Evolutionary conservation across 1,139 yeast species (phyloP).

Genomic region (Starmera stellimalicola): DNA sequence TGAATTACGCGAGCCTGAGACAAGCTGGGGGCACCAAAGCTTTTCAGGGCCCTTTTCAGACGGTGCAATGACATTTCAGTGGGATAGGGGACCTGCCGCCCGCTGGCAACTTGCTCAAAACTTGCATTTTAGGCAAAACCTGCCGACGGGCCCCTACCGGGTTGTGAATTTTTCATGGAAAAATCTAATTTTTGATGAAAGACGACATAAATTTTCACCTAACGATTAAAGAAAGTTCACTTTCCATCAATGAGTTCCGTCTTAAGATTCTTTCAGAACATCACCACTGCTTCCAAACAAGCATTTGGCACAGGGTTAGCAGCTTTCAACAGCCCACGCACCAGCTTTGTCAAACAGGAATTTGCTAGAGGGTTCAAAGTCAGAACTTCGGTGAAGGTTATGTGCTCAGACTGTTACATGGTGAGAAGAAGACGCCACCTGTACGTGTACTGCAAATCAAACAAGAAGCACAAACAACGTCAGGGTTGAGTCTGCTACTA

Average conservation of each 20-base stretch:
- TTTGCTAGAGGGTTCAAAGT: conserved; percentile 52
- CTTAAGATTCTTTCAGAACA: not conserved
- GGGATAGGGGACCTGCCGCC: too few relatives aligned
- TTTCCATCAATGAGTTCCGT: not conserved
- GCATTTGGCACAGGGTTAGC: not conserved
- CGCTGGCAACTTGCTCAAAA: too few relatives aligned
- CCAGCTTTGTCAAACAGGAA: conserved; percentile 20
- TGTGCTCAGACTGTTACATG: conserved; percentile 81
- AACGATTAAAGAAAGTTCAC: too few relatives aligned
- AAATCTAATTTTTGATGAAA: too few relatives aligned
- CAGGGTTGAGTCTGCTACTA: conserved; percentile 51
- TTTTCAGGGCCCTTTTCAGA: too few relatives aligned
- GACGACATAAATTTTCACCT: too few relatives aligned
- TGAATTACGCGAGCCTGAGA: too few relatives aligned
- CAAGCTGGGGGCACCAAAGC: too few relatives aligned
- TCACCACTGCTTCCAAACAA: not conserved
- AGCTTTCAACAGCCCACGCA: conserved; percentile 9
- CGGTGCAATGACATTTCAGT: too few relatives aligned
- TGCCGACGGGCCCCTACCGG: too few relatives aligned
- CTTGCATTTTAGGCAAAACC: too few relatives aligned
- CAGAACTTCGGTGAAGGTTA: conserved; percentile 80
- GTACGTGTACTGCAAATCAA: conserved; percentile 84
- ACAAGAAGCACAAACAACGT: conserved; percentile 94
- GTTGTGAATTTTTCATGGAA: too few relatives aligned
- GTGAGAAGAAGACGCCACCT: conserved; percentile 93